These are phyloP conservation scores for Cryptococcus sp. DNA, from an alignment of 1,284 basidiomycete species.

Conservation along the genomic window DNA sequence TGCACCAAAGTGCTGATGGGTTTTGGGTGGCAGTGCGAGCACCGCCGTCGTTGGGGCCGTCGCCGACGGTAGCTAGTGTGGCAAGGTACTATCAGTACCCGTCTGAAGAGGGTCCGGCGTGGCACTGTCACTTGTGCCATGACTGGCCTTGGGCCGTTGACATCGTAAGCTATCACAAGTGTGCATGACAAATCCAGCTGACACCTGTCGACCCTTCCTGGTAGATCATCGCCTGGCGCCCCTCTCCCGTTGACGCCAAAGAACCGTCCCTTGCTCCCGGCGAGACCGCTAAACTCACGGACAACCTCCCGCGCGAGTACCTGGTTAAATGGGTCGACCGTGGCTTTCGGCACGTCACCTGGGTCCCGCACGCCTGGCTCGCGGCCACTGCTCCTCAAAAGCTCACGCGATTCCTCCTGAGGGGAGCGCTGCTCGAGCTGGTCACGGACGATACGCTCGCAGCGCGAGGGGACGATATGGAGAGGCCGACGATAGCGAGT, in stretches of 20 bases:
- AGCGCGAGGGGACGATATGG: slow-evolving; percentile 48
- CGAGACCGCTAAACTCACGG: slow-evolving; percentile 59
- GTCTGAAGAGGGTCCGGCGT: slow-evolving; percentile 51
- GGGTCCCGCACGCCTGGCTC: slow-evolving; percentile 90
- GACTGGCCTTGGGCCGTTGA: slow-evolving; percentile 71
- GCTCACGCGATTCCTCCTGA: slow-evolving; percentile 70
- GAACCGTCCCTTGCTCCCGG: slow-evolving; percentile 54
- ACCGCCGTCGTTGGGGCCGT: slow-evolving; percentile 20
- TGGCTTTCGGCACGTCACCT: slow-evolving; percentile 69
- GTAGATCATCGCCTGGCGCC: slow-evolving; percentile 85
- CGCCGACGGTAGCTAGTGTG: slow-evolving; percentile 16
- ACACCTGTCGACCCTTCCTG: too few species aligned
- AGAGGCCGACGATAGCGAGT: slow-evolving; percentile 37
- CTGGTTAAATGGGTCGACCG: slow-evolving; percentile 79
- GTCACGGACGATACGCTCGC: slow-evolving; percentile 51
- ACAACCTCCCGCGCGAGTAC: slow-evolving; percentile 73
- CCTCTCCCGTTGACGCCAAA: slow-evolving; percentile 62
- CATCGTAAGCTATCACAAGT: slow-evolving; percentile 52
- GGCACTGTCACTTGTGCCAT: slow-evolving; percentile 76
- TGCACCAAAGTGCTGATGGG: too few species aligned
- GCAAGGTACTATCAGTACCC: slow-evolving; percentile 59
- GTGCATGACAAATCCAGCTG: too few species aligned
- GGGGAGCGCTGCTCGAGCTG: slow-evolving; percentile 67
- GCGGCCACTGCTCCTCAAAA: slow-evolving; percentile 60
- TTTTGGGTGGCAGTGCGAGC: slow-evolving; percentile 17